Base-by-base conservation (phyloP, 1,284 basidiomycete genomes). In the Porogramme epimiltina region DNA sequence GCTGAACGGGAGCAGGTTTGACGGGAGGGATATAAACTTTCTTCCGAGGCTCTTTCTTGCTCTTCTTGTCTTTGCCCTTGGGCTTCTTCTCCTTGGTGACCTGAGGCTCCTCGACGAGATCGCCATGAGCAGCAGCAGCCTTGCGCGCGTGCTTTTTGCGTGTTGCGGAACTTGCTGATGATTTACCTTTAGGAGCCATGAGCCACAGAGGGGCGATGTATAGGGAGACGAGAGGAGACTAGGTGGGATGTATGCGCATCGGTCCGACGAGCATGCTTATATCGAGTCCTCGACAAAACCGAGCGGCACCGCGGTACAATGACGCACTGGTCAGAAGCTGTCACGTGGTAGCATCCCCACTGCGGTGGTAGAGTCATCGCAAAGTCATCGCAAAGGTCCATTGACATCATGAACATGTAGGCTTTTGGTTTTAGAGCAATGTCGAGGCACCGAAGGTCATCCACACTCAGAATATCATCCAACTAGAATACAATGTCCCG, bases 1-100 rank as follows among this genome's bases (percentile, higher is more conserved):
- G 90, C 47, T 88, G 83, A 0, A 87, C 81, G 18, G 93, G 90
- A 0, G 85, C 82, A 25, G 95, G 95, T 59, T 95, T 95, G 0
- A 84, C 80, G 0, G 94, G 95, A 1, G 91, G 88, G 44, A 95
- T 87, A 69, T 91, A 97, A 37, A 81, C 78, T 70, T 93, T 94
- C 63, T 83, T 81, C 51, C 80, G 76, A 13, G 87, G 85, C 56
- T 85, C 85, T 63, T 72, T 74, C 69, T 82, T 84, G 58, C 82
- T 83, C 70, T 87, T 87, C 68, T 82, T 83, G 63, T 71, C 69
- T 53, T 74, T 79, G 51, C 64, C 74, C 66, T 71, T 70, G 9
- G 60, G 52, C 63, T 77, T 77, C 58, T 76, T 76, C 60, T 80
- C 81, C 60, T 71, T 73, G 10, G 73, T 70, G 11, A 66, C 51